phyloP scores from a whole-genome alignment of 2,329 filamentous ascomycete species.

The Trichoderma koningiopsis region DNA sequence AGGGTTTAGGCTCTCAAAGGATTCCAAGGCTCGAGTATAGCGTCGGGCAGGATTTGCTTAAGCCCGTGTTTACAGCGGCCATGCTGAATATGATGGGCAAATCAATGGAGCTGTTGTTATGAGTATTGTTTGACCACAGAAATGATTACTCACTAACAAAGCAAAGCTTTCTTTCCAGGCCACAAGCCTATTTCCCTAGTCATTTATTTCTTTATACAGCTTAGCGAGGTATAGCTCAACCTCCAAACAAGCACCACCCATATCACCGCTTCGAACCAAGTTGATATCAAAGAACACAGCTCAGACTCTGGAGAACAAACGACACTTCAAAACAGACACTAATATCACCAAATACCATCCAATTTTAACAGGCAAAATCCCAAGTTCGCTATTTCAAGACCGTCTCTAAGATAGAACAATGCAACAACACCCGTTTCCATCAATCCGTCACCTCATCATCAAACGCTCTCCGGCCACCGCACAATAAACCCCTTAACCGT shows the following conservation, averaged over 20 bases:
- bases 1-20: neutral
- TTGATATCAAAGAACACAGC: neutral
- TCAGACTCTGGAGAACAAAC: neutral
- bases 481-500: slow-evolving; percentile 81
- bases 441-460: neutral
- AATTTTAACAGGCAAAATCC: neutral
- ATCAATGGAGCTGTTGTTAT: neutral
- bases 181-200: neutral
- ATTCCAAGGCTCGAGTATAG: neutral
- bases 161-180: neutral
- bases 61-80: neutral
- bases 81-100: neutral
- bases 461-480: slow-evolving; percentile 58
- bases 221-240: neutral
- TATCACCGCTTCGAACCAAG: neutral
- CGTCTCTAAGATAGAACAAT: neutral
- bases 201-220: neutral
- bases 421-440: neutral
- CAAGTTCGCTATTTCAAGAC: neutral
- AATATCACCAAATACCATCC: neutral
- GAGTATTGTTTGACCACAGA: no score
- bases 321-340: neutral
- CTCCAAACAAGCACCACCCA: neutral
- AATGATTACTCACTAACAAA: neutral
- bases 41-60: neutral